Base-by-base conservation (phyloP, 2,329 filamentous ascomycete species). In the Botrytis cinerea region DNA sequence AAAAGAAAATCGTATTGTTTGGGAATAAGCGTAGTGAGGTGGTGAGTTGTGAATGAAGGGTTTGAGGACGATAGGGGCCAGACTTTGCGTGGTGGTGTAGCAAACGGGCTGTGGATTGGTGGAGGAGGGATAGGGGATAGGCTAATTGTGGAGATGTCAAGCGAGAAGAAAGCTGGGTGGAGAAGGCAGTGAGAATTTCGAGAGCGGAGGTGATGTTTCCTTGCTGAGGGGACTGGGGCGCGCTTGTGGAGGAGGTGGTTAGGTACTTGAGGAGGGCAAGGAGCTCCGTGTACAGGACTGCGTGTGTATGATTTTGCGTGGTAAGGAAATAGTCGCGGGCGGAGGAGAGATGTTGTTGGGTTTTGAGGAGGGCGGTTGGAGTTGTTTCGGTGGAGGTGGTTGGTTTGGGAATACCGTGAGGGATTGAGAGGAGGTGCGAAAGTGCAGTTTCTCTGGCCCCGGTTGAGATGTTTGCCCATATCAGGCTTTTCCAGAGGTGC, bases 1-100 rank as follows among this genome's bases (percentile, higher is more conserved):
- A 85, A 1, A 97, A 86, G 75, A 98, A 91, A 9, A 93, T 85
- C 1, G 90, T 92, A 82, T 97, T 98, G 67, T 85, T 85, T 0
- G 94, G 93, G 80, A 94, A 97, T 10, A 83, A 80, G 0, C 78
- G 78, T 35, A 96, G 84, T 75, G 91, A 92, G 2, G 85, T 82
- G 7, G 84, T 82, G 0, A 97, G 83, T 20, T 90, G 84, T 12
- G 86, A 82, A 61, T 92, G 90, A 48, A 97, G 81, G 28, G 90
- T 86, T 0, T 86, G 84, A 7, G 93, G 91, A 70, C 91, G 90
- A 82, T 92, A 94, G 4, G 91, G 87, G 5, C 88, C 89, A 70
- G 67, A 71, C 83, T 86, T 88, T 75, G 86, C 85, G 2, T 85
- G 86, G 57, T 90, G 85, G 81, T 97, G 88, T 1, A 97, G 82